These are phyloP conservation scores for Talaromyces islandicus DNA, from an alignment of 2,329 filamentous ascomycete species.

Conservation along the genomic window DNA sequence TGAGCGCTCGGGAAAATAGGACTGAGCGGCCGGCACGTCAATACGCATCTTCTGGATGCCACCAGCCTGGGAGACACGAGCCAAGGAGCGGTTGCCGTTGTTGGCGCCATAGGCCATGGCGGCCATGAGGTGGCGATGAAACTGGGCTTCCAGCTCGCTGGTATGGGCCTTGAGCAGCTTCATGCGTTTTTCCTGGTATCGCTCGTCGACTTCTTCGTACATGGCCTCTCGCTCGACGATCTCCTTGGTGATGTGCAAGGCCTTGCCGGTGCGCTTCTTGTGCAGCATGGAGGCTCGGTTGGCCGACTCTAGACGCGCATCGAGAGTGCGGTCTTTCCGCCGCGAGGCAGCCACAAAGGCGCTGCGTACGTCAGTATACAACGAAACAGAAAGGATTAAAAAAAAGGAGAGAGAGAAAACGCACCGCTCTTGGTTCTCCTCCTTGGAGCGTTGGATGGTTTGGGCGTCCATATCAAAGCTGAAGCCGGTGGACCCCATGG, in stretches of 20 bases:
- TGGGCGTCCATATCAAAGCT: conserved; percentile 18
- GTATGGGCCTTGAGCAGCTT: conserved; percentile 34
- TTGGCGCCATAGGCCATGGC: conserved; percentile 22
- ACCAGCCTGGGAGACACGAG: conserved; percentile 21
- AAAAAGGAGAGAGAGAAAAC: conserved; percentile 3
- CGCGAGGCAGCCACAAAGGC: conserved; percentile 90
- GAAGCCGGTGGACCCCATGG: conserved; percentile 3
- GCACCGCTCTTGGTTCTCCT: conserved; percentile 43
- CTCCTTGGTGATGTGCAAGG: conserved; percentile 73
- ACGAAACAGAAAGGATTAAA: not conserved
- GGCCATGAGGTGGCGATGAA: conserved; percentile 30
- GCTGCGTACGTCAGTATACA: conserved; percentile 37
- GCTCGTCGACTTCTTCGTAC: conserved; percentile 93
- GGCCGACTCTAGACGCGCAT: conserved; percentile 83
- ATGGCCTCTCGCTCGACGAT: conserved; percentile 89
- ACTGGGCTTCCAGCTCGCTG: conserved; percentile 31
- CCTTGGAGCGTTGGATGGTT: conserved; percentile 31
- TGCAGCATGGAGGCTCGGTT: conserved; percentile 85
- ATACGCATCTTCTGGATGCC: conserved; percentile 28
- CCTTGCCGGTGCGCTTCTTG: conserved; percentile 77
- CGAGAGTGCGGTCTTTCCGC: conserved; percentile 76
- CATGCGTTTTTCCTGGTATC: conserved; percentile 41
- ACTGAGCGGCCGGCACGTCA: not conserved
- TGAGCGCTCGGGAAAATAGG: not conserved
- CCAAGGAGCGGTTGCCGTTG: conserved; percentile 10